Evolutionary conservation across 2,329 filamentous ascomycete species (phyloP), one percentile per base, ranked within the genome.

Genomic region (Aspergillus japonicus): DNA sequence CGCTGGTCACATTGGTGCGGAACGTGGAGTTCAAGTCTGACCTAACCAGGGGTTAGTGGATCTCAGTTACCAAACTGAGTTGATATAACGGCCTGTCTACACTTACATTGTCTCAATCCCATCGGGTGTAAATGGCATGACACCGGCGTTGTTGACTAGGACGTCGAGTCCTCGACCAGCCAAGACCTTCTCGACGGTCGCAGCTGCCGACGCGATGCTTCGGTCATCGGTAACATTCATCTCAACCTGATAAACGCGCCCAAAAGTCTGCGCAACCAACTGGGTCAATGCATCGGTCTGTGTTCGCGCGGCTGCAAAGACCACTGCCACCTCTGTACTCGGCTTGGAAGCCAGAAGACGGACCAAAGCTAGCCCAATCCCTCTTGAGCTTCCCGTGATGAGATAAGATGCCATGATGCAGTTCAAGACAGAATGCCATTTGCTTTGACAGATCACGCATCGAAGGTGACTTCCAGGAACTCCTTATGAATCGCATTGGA

Each of bases 281-380:
- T 74, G 64, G 14, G 74, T 61, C 2, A 82, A 63, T 11, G 19
- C n/a, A 8, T 42, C 56, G 1, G 68, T 59, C 16, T 64, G 44
- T n/a, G 64, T 68, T 16, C 79, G 75, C 4, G 73, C 69, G 1
- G 75, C 67, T 2, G 79, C 77, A 55, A 81, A 75, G 56, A 82
- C 60, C n/a, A 69, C 72, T 50, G 68, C 62, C 26, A 78, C 70
- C 49, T 77, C 62, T 1, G 69, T 64, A 7, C 58, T 52, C 3
- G 73, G 73, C 19, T 68, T 63, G 16, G 69, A 59, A 10, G 69
- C 63, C 23, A 77, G 68, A 21, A 69, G 61, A 3, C 57, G 59
- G 35, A 64, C 64, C 2, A 77, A 52, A 33, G 65, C 71, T 0
- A 75, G 66, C n/a, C 75, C 75, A 21, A 77, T 54, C 47, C 75